These are phyloP conservation scores for Solanum pennellii DNA, from an alignment of 257 asterid species.

Conservation along the genomic window DNA sequence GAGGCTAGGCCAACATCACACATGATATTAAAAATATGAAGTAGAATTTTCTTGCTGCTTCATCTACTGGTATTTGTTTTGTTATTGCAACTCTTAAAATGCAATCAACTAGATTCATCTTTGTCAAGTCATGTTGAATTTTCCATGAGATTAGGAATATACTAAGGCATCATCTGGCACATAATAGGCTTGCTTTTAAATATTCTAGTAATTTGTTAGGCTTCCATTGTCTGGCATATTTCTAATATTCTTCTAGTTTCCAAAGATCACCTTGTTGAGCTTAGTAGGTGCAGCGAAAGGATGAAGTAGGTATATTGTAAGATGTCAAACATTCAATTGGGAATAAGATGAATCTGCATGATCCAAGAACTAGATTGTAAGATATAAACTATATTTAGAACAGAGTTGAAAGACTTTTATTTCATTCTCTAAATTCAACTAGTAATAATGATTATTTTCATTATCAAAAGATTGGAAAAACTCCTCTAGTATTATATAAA, in stretches of 20 bases:
- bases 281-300: too few species aligned
- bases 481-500: background rate
- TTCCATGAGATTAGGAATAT: slow-evolving; percentile 92
- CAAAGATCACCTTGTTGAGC: slow-evolving; percentile 7
- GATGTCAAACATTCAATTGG: too few species aligned
- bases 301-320: too few species aligned
- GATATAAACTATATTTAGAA: too few species aligned
- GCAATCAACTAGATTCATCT: slow-evolving; percentile 50
- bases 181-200: background rate
- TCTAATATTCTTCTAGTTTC: slow-evolving; percentile 66
- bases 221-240: slow-evolving; percentile 32
- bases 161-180: slow-evolving; percentile 23
- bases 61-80: background rate
- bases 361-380: too few species aligned
- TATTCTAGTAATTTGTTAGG: background rate
- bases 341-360: too few species aligned
- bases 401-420: too few species aligned
- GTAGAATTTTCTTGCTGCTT: background rate
- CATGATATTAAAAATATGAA: background rate
- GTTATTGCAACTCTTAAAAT: slow-evolving; percentile 47
- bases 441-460: too few species aligned
- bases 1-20: background rate
- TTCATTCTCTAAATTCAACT: too few species aligned
- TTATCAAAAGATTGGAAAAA: too few species aligned
- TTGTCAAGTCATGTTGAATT: slow-evolving; percentile 83